Base-by-base conservation (phyloP, 345 rosid genomes). In the Eucalyptus grandis region DNA sequence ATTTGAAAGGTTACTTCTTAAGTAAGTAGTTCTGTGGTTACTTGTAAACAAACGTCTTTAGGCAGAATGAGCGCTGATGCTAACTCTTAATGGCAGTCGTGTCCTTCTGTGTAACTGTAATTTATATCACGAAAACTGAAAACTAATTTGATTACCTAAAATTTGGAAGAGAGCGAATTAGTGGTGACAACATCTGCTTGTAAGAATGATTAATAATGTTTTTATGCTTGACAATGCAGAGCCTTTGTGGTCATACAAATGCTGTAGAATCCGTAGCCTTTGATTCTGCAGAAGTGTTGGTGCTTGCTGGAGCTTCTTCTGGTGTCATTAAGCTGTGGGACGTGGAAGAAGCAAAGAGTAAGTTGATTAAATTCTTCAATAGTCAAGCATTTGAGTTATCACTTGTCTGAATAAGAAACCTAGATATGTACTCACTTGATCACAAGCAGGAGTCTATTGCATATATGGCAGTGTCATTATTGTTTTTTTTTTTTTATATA, bases 251-350 rank as follows among this genome's bases (percentile, higher is more conserved):
- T 87, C 98, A 95, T 91, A 92, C 95, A 62, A 94, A 94, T 94
- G 91, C 96, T 37, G 94, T 96, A 90, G 95, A 95, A 87, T 93
- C 96, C 16, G 93, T 95, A 40, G 94, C 93, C 81, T 96, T 96
- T 93, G 91, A 96, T 93, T 88, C 95, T 30, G 91, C 93, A 3
- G 98, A 96, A 91, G 95, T 95, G 43, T 91, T 95, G 91, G 96
- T 95, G 91, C 94, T 95, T 88, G 96, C 91, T 22, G 98, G 98
- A 90, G 95, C 96, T 93, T 94, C 98, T n/a, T 65, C 96, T 4
- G 98, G 98, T 69, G 94, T 90, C 54, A 91, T 96, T 89, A 96
- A 96, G 94, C 92, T 96, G 72, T 96, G 98, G 98, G 98, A 96
- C 93, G 90, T 96, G 87, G 98, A 96, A 92, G 98, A 94, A 90